Base-by-base conservation (phyloP, 768 basidiomycete species). In the Asterophora parasitica region DNA sequence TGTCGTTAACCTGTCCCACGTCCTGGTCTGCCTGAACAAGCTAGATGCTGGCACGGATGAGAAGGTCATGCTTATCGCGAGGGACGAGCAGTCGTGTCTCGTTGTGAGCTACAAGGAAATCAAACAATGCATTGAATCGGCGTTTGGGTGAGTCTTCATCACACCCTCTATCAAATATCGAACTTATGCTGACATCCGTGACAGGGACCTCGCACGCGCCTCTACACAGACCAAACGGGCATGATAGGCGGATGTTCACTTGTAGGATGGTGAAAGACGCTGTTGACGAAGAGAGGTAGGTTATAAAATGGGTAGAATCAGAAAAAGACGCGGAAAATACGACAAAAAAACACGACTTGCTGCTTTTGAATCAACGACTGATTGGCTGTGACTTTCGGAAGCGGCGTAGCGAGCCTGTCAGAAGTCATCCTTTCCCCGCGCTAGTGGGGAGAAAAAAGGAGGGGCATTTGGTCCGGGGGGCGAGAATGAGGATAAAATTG, bases 11-110 rank as follows among this genome's bases (percentile, higher is more conserved):
- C 68, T 99, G 50, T 79, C 84, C 0, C 94, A 98, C 68, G 94
- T 99, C 9, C 69, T 99, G 17, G 81, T 85, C 1, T 92, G 90
- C 60, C 70, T 99, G 54, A 98, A 94, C 75, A 99, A 98, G 91
- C 80, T 98, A 42, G 96, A 99, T 62, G 85, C 85, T 7, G 95
- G 94, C 5, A 80, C 86, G 11, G 95, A 98, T 36, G 96, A 99
- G 63, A 85, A 84, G 52, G 75, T 99, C 54, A 95, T 97, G 93
- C 78, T 99, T 19, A 82, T 96, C 20, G 83, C 92, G 5, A 76
- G 95, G 38, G 95, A 99, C 62, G 96, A 98, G 62, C 94, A 95
- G 70, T 93, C 86, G 59, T 96, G 93, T 63, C 76, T 97, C 12
- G 89, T 95, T 7, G 92, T 96, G 33, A 89, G 82, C 61, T 96